phyloP scores from a whole-genome alignment of 345 rosid genomes.

The Eucalyptus curtisii region DNA sequence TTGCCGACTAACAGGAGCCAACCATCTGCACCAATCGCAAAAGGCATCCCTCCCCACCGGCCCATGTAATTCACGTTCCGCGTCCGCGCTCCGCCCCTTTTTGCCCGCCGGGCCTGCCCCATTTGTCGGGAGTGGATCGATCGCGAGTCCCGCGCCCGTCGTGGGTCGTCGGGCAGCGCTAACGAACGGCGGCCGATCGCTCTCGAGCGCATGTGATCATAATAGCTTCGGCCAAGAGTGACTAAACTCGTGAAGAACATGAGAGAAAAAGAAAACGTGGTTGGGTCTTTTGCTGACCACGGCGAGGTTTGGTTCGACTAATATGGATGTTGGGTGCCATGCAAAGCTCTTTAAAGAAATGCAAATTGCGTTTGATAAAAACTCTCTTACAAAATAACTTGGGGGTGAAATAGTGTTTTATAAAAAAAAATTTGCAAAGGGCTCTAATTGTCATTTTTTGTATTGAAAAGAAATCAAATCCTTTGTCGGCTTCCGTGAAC shows the following conservation, averaged over 20 bases:
- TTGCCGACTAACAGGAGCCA: not conserved
- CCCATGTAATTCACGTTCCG: not conserved
- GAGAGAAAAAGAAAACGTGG: no score
- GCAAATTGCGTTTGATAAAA: no score
- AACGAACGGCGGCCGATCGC: not conserved
- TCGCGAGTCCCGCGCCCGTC: not conserved
- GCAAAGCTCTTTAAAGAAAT: no score
- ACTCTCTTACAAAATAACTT: no score
- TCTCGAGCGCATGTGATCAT: not conserved
- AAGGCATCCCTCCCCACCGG: not conserved
- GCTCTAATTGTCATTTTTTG: no score
- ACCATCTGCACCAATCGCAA: not conserved
- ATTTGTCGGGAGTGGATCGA: not conserved
- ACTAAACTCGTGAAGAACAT: not conserved
- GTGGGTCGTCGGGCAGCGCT: not conserved
- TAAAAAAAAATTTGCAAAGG: rapidly evolving
- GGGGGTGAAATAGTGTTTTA: rapidly evolving
- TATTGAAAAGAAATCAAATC: not conserved
- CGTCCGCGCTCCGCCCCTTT: not conserved
- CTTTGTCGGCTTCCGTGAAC: rapidly evolving
- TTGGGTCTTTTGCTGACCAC: rapidly evolving
- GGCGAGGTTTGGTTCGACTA: rapidly evolving
- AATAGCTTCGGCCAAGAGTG: not conserved
- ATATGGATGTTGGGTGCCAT: no score
- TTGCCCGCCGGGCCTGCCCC: not conserved